Base-by-base conservation (phyloP, 2,329 filamentous ascomycete species). In the Curvularia spicifera region DNA sequence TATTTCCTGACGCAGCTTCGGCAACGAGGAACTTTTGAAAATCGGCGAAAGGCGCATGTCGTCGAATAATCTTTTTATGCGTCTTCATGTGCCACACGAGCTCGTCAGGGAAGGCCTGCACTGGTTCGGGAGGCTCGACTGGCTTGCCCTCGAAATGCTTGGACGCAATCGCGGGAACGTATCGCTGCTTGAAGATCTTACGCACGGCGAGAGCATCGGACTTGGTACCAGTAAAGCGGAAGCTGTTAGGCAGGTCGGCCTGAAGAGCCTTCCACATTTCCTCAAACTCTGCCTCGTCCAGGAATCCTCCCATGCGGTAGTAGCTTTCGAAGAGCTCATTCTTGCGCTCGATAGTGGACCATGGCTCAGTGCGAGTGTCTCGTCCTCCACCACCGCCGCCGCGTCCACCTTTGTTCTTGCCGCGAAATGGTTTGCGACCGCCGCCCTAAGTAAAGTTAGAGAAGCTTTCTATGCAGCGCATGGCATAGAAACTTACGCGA, bases 21-120 rank as follows among this genome's bases (percentile, higher is more conserved):
- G 94, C 96, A 49, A 99, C 95, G 50, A 99, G 85, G 82, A 97
- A 99, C 76, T 96, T 96, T 78, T 99, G 95, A 80, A 99, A 98
- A 28, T 91, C 90, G 49, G 93, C 89, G 76, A 99, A 99, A 2
- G 95, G 95, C 35, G 91, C 88, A 78, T 96, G 97, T 75, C 93
- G 93, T 70, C 95, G 90, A 62, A 99, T 86, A 65, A 98, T 89
- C 73, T 96, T 93, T 84, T 98, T 99, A 62, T 95, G 92, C 5
- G 94, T 98, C 45, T 93, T 97, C 93, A 98, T 98, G 78, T 89
- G 93, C 90, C 96, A 99, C 49, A 95, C 95, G 60, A 99, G 87
- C 72, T 91, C 87, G 74, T 98, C 93, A 42, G 95, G 95, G 76
- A 97, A 99, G 92, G 94, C 98, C 31, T 88, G 82, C 56, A 99